These are phyloP conservation scores for Diplogelasinospora grovesii DNA, from an alignment of 495 filamentous ascomycete genomes.

Conservation along the genomic window DNA sequence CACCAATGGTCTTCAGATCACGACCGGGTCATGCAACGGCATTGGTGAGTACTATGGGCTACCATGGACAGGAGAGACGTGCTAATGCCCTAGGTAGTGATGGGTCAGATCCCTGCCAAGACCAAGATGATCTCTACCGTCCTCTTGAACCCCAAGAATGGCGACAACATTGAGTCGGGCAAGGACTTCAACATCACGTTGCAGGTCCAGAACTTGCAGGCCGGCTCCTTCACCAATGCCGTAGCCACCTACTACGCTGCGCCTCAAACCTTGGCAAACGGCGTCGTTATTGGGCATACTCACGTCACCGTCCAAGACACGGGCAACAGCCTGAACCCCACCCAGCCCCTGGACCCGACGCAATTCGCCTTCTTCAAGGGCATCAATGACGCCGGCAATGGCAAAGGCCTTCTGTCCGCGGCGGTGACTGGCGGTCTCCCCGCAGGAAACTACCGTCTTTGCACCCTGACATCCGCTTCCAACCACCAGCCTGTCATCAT, in stretches of 20 bases:
- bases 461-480: conserved; percentile 16
- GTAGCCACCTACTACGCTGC: conserved; percentile 51
- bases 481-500: conserved; percentile 27
- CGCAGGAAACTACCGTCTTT: conserved; percentile 22
- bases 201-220: conserved; percentile 44
- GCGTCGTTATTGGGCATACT: conserved; percentile 49
- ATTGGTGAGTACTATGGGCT: conserved; percentile 35
- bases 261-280: conserved; percentile 43
- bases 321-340: conserved; percentile 31
- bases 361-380: conserved; percentile 23
- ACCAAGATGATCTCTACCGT: conserved; percentile 53
- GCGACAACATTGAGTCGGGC: conserved; percentile 31
- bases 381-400: conserved; percentile 22
- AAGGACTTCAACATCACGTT: conserved; percentile 46
- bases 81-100: conserved; percentile 29
- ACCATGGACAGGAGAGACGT: not conserved
- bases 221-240: conserved; percentile 53
- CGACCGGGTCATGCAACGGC: conserved; percentile 48
- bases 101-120: conserved; percentile 54
- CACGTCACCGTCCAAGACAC: conserved; percentile 55
- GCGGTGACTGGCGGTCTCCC: conserved; percentile 17
- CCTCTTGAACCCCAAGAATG: conserved; percentile 40
- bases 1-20: conserved; percentile 47
- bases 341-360: conserved; percentile 33
- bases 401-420: conserved; percentile 17